Base-by-base conservation (phyloP, 2,329 filamentous ascomycete species). In the Claviceps humidiphila region DNA sequence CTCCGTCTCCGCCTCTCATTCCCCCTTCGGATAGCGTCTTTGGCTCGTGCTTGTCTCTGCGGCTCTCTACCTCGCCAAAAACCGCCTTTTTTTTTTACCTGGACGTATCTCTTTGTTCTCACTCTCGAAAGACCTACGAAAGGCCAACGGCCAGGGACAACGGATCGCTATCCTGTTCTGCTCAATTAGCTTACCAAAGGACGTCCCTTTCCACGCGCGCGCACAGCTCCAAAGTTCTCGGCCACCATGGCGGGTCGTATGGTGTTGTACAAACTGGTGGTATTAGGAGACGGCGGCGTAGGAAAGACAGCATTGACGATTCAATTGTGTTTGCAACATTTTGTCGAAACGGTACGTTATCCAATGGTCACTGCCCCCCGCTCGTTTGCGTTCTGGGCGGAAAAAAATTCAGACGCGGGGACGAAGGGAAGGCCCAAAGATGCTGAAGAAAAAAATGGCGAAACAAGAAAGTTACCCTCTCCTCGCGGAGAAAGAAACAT, bases 301-400 rank as follows among this genome's bases (percentile, higher is more conserved):
- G 89, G 89, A 61, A 95, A 95, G 73, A 95, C 89, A 50, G 89
- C 89, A 63, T 75, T 95, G 66, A 95, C 89, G 54, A 95, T 95
- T 66, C 89, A 98, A 82, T 78, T 98, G 63, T 97, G 93, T 69
- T 74, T 97, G 65, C 94, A 97, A 71, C 93, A 98, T 71, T 98
- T 98, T 68, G 90, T 97, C 63, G 91, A 97, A 74, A 96, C 89
- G 56, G 80, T 84, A 72, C 71, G 80, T 74, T 41, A 44, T 26
- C 50, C 44, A 41, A 14, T 39, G 30, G 41, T 40, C 16, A 30
- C 53, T 39, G 16, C 40, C 42, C 46, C 47, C 44, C 24, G 49
- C 14, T 42, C 38, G 22, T 40, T 26, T 30, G 13, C 39, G 13
- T 38, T 39, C 13, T 24, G 22, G 24, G 16, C 14, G 13, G 11